Percentiles rank a stretch among this genome's conserved stretches.
phyloP scores from a whole-genome alignment of 139 green algal genomes.

The Chara braunii region DNA sequence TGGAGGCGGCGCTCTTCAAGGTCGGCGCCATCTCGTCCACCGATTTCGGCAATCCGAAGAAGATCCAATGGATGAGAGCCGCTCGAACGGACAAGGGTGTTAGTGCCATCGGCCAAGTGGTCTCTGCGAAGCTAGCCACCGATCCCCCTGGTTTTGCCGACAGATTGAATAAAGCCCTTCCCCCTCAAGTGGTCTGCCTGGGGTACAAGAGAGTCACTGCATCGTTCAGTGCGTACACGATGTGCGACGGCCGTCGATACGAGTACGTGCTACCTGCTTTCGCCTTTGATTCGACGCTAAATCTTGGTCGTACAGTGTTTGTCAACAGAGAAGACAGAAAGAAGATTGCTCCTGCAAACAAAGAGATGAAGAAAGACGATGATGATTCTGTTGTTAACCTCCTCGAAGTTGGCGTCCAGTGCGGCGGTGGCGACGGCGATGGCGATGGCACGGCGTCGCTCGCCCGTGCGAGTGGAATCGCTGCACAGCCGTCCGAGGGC shows the following conservation, averaged over 20 bases:
- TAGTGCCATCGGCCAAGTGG: slow-evolving; percentile 66
- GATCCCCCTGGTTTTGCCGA: slow-evolving; percentile 48
- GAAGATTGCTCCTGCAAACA: too few relatives aligned
- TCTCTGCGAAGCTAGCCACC: slow-evolving; percentile 23
- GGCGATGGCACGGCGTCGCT: too few relatives aligned
- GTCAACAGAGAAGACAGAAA: too few relatives aligned
- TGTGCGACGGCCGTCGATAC: slow-evolving; percentile 61
- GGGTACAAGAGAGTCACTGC: slow-evolving; percentile 68
- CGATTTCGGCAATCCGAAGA: slow-evolving; percentile 62
- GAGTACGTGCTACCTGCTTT: slow-evolving; percentile 91
- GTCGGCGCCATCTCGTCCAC: slow-evolving; percentile 63
- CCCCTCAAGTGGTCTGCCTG: slow-evolving; percentile 62
- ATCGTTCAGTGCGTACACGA: slow-evolving; percentile 70
- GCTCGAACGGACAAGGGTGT: slow-evolving; percentile 97
- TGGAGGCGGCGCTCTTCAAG: slow-evolving; percentile 61
- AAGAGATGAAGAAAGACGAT: too few relatives aligned
- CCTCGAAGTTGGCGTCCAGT: too few relatives aligned
- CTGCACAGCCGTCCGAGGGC: too few relatives aligned
- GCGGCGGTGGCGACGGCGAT: too few relatives aligned
- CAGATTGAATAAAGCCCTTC: slow-evolving; percentile 66
- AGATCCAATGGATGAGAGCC: slow-evolving; percentile 78
- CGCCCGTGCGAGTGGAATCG: too few relatives aligned
- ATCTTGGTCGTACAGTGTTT: too few relatives aligned
- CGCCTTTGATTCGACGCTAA: slow-evolving; percentile 69
- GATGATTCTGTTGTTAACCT: too few relatives aligned